A percentile compares a stretch with the other conserved stretches of the same genome.
phyloP scores from a whole-genome alignment of 441 rosid species.

The Eruca vesicaria region DNA sequence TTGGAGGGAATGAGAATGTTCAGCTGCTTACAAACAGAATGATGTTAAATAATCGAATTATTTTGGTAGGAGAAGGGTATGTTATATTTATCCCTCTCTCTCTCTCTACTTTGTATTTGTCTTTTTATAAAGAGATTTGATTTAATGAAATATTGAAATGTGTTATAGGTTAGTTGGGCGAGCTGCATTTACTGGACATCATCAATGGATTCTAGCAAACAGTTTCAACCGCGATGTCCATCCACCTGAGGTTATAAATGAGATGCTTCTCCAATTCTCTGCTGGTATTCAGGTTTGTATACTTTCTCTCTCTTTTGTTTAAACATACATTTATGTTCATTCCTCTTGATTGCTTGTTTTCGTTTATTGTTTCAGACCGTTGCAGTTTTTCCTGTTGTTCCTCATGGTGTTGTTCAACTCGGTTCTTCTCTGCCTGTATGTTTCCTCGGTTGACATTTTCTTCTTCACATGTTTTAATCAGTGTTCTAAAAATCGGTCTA shows the following conservation, averaged over 20 bases:
- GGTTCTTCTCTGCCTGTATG: conserved; percentile 82
- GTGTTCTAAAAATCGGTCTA: too few relatives aligned
- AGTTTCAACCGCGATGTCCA: conserved; percentile 48
- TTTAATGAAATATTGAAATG: neutral
- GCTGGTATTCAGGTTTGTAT: conserved; percentile 84
- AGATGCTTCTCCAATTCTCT: conserved; percentile 75
- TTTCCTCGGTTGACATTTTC: too few relatives aligned
- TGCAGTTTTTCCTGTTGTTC: conserved; percentile 76
- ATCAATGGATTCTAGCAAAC: conserved; percentile 77
- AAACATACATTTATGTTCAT: neutral
- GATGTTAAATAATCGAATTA: conserved; percentile 73
- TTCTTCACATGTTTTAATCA: too few relatives aligned
- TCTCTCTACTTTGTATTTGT: neutral
- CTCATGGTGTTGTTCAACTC: conserved; percentile 88
- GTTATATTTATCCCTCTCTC: neutral
- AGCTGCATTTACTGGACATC: conserved; percentile 86
- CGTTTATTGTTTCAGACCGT: conserved; percentile 74
- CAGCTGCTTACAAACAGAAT: conserved; percentile 64
- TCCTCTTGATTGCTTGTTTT: conserved; percentile 3
- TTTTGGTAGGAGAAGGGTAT: conserved; percentile 90
- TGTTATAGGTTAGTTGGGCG: conserved; percentile 71
- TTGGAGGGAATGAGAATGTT: conserved; percentile 28
- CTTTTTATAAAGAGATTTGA: neutral
- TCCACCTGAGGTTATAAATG: conserved; percentile 80
- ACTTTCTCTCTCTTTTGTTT: neutral